Evolutionary conservation across 2,329 filamentous ascomycete genomes (phyloP).

Genomic region (Biscogniauxia sp.): DNA sequence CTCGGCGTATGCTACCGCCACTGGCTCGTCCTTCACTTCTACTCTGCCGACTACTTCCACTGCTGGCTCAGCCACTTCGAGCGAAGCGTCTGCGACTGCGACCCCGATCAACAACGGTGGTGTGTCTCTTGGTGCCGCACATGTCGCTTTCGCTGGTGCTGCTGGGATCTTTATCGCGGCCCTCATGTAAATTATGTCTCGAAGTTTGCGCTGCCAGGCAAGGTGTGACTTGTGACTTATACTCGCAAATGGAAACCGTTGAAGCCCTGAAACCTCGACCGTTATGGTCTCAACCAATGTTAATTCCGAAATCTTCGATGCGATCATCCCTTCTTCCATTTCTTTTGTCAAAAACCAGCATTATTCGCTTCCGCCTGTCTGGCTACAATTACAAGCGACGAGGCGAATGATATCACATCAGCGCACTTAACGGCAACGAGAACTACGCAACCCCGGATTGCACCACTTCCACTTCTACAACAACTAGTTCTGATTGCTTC

Average conservation of each 20-base stretch:
- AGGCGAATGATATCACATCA: conserved; percentile 27
- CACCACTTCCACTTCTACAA: conserved; percentile 21
- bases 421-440: conserved; percentile 23
- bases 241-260: conserved; percentile 3
- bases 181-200: conserved; percentile 46
- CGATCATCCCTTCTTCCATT: conserved; percentile 29
- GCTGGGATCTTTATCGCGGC: conserved; percentile 49
- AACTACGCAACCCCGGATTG: conserved; percentile 13
- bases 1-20: conserved; percentile 33
- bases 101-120: conserved; percentile 42
- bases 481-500: conserved; percentile 16
- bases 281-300: conserved; percentile 9
- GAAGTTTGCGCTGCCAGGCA: conserved; percentile 8
- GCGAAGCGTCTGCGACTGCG: conserved; percentile 31
- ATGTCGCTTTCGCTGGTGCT: conserved; percentile 47
- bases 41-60: conserved; percentile 23
- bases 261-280: not conserved
- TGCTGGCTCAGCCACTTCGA: conserved; percentile 27
- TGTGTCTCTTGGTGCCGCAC: conserved; percentile 42
- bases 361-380: conserved; percentile 25
- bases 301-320: conserved; percentile 25
- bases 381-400: conserved; percentile 29
- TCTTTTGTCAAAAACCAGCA: conserved; percentile 34
- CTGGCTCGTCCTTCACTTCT: conserved; percentile 28
- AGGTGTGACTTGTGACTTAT: conserved; percentile 10